Percentiles rank a stretch among this genome's conserved stretches.
phyloP scores from a whole-genome alignment of 2,329 filamentous ascomycete species.

The Alternaria postmessia region DNA sequence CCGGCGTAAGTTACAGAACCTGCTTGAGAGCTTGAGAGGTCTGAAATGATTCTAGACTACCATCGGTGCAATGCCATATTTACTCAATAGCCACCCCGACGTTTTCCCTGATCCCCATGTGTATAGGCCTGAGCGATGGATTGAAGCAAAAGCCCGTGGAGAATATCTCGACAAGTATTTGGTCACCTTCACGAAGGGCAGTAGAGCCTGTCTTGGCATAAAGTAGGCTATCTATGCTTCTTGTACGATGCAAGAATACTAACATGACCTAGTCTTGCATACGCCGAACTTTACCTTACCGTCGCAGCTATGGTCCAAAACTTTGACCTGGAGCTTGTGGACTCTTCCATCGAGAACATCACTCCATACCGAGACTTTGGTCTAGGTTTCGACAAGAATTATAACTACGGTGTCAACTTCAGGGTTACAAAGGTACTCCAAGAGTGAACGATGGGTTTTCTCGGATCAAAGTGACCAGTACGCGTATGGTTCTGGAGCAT shows the following conservation, averaged over 20 bases:
- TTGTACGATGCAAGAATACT: background rate
- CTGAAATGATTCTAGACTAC: constrained; percentile 17
- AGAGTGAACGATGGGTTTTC: background rate
- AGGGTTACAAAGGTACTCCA: constrained; percentile 11
- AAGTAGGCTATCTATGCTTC: constrained; percentile 1
- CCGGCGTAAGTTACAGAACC: constrained; percentile 16
- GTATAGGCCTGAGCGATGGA: constrained; percentile 26
- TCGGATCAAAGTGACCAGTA: too few species aligned
- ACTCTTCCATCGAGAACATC: constrained; percentile 21
- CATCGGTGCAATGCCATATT: constrained; percentile 31
- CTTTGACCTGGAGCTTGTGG: constrained; percentile 23
- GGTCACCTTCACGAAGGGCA: constrained; percentile 51
- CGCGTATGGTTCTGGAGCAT: background rate
- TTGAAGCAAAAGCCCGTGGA: constrained; percentile 18
- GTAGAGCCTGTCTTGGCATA: constrained; percentile 51
- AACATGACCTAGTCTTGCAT: constrained; percentile 33
- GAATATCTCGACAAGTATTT: constrained; percentile 45
- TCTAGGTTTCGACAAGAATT: constrained; percentile 19
- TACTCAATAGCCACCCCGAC: constrained; percentile 30
- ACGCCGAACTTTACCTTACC: constrained; percentile 29
- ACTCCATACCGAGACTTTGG: constrained; percentile 11
- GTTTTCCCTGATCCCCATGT: constrained; percentile 32
- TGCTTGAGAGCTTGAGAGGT: background rate
- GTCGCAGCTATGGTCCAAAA: constrained; percentile 14
- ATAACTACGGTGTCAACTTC: constrained; percentile 14